Conservation (phyloP, 225 moss, liverwort and hornwort species). For the Antitrichia curtipendula region DNA sequence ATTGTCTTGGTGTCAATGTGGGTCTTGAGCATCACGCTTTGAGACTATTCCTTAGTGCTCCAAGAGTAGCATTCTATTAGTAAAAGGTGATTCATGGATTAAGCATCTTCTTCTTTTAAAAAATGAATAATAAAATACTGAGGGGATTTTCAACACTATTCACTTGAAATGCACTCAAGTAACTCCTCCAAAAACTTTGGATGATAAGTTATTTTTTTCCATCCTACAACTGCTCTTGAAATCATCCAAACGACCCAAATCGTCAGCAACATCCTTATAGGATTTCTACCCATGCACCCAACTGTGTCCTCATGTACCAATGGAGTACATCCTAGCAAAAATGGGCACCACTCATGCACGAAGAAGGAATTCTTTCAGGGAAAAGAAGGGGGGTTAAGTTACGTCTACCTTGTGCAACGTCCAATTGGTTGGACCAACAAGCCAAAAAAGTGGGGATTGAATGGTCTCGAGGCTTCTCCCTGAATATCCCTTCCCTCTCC, state of each 20-base stretch:
- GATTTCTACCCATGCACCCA: fast-evolving
- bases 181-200: background rate
- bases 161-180: background rate
- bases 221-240: background rate
- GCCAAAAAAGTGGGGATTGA: too few relatives aligned
- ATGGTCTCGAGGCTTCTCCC: too few relatives aligned
- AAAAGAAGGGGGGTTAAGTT: background rate
- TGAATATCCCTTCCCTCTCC: background rate
- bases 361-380: background rate
- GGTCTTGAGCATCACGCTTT: fast-evolving
- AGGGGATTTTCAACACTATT: background rate
- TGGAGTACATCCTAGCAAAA: background rate
- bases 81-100: fast-evolving
- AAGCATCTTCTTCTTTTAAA: background rate
- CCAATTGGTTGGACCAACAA: background rate
- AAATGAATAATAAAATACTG: background rate
- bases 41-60: background rate
- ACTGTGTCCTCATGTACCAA: background rate
- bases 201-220: background rate
- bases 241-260: background rate
- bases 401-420: too few relatives aligned
- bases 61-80: background rate
- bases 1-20: too few relatives aligned
- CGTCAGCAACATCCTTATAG: fast-evolving
- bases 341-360: background rate